These are phyloP conservation scores for Carallia brachiata DNA, from an alignment of 345 rosid species.

Conservation along the genomic window DNA sequence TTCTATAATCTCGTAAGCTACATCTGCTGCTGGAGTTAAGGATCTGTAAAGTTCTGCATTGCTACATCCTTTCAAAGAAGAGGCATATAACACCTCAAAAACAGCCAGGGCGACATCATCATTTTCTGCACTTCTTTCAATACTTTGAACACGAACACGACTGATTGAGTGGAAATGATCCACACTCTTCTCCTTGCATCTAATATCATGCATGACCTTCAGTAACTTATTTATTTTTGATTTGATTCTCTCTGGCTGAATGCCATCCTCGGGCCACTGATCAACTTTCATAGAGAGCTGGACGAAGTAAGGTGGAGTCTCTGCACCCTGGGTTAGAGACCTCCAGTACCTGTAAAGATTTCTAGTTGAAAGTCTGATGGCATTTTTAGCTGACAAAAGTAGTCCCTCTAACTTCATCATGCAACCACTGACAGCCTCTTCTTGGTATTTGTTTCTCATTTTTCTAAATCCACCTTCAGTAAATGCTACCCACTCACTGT, in stretches of 20 bases:
- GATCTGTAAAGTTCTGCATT: constrained; percentile 25
- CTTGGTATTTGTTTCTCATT: constrained; percentile 13
- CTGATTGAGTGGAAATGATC: constrained; percentile 26
- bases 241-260: constrained; percentile 41
- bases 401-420: constrained; percentile 10
- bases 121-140: constrained; percentile 40
- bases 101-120: constrained; percentile 38
- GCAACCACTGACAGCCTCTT: constrained; percentile 16
- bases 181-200: constrained; percentile 27
- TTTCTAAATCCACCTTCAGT: constrained; percentile 12
- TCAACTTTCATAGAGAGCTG: constrained; percentile 45
- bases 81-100: constrained; percentile 41
- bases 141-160: constrained; percentile 40
- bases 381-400: constrained; percentile 13
- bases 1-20: constrained; percentile 38
- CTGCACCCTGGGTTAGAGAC: constrained; percentile 39
- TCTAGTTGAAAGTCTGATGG: constrained; percentile 10
- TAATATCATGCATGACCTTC: constrained; percentile 27
- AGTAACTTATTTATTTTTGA: constrained; percentile 39
- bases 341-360: constrained; percentile 34
- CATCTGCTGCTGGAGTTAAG: constrained; percentile 49
- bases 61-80: constrained; percentile 26
- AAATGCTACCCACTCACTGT: constrained; percentile 26
- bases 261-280: constrained; percentile 45
- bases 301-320: constrained; percentile 46